Conservation (phyloP, 2,329 filamentous ascomycete genomes). For the Xylaria sp. region DNA sequence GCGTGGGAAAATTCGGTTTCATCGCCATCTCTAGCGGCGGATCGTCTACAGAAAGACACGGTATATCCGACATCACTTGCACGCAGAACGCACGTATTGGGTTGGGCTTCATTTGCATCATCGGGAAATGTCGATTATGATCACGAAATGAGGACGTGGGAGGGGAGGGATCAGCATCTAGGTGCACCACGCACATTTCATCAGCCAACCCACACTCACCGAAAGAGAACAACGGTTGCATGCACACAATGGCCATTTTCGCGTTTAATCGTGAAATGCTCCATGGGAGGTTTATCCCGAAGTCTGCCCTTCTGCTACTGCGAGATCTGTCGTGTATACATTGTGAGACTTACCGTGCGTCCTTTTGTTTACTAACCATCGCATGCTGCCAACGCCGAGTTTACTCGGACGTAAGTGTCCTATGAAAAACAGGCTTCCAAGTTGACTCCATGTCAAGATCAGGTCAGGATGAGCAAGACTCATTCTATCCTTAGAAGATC, state of each 20-base stretch:
- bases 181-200: slow-evolving; percentile 32
- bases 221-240: slow-evolving; percentile 46
- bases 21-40: slow-evolving; percentile 19
- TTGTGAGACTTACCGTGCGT: slow-evolving; percentile 15
- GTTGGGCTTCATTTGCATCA: slow-evolving; percentile 28
- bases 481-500: not conserved
- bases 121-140: slow-evolving; percentile 18
- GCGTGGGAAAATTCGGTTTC: slow-evolving; percentile 22
- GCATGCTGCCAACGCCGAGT: not conserved
- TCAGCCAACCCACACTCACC: slow-evolving; percentile 16
- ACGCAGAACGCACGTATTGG: slow-evolving; percentile 23
- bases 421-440: not conserved
- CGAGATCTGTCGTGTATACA: slow-evolving; percentile 17
- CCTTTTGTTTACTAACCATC: slow-evolving; percentile 11
- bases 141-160: slow-evolving; percentile 12
- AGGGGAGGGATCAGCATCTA: slow-evolving; percentile 38
- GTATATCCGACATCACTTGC: slow-evolving; percentile 24
- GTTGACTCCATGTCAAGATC: not conserved
- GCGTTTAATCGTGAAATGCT: slow-evolving; percentile 69
- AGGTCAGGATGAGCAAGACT: not conserved
- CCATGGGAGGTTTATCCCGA: slow-evolving; percentile 78
- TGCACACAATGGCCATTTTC: slow-evolving; percentile 76
- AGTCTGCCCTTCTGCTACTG: slow-evolving; percentile 48
- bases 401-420: not conserved
- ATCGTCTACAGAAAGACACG: slow-evolving; percentile 5